Base-by-base conservation (phyloP, 495 filamentous ascomycete genomes). In the Penicillium taxi region DNA sequence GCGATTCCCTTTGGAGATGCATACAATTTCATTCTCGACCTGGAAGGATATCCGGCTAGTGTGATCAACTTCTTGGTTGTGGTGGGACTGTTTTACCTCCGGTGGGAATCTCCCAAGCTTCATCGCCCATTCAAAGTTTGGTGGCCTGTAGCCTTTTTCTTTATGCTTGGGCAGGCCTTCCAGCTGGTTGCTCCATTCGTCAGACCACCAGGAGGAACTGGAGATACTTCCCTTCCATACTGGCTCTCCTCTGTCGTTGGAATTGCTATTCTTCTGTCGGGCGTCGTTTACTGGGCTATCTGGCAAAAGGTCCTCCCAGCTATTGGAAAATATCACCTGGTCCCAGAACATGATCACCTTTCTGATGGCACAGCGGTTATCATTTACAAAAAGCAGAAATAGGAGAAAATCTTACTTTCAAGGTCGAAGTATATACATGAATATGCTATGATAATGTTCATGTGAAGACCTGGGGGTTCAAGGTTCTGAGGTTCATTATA, bases 1-100 rank as follows among this genome's bases (percentile, higher is more conserved):
- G 63, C 80, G 5, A 75, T 78, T 8, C 74, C 78, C 1, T 72
- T 71, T 16, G 62, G 67, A 9, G 68, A 80, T 39, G 75, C 76
- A 2, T 85, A 83, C 44, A 73, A 73, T 20, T 84, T 85, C 47
- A 81, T 82, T 33, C 59, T 82, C 5, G 75, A 82, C 25, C 72
- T 83, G 0, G 77, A 81, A 42, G 78, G 76, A 0, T 86, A 84
- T 48, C 75, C 80, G 0, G 66, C 61, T 2, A 73, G 78, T 35
- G 59, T 82, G 34, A 72, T 75, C 27, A 66, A 67, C 5, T 52
- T 84, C 9, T 70, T 78, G 0, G 67, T 70, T 6, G 68, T 74
- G 0, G 32, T 75, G 16, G 80, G 81, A 0, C 52, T 83, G 0
- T 57, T 85, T 15, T 71, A 69, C 54, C 70, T 85, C 7, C 69